Conservation (phyloP, 2,329 filamentous ascomycete genomes). For the Verticillium albo-atrum region DNA sequence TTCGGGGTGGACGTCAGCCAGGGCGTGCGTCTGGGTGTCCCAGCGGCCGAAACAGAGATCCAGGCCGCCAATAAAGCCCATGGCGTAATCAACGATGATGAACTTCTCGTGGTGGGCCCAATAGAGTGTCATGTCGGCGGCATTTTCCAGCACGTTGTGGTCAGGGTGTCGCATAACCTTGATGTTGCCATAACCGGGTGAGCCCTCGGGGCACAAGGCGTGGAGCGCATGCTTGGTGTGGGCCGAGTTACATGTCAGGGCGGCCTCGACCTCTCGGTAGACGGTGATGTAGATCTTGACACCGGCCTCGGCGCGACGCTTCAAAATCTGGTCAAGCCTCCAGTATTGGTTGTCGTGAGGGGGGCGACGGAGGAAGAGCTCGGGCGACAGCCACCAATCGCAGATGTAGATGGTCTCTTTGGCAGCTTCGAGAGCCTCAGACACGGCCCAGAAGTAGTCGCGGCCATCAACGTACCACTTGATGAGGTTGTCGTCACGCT, state of each 20-base stretch:
- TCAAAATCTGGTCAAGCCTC: constrained; percentile 80
- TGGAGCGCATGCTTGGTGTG: constrained; percentile 88
- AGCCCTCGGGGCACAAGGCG: constrained; percentile 74
- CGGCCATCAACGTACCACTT: constrained; percentile 98
- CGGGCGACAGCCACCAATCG: constrained; percentile 95
- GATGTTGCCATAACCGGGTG: constrained; percentile 83
- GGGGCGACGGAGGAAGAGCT: constrained; percentile 80
- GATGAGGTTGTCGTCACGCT: constrained; percentile 76
- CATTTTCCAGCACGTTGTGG: constrained; percentile 91
- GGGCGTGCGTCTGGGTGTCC: constrained; percentile 80
- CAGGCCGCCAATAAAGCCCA: constrained; percentile 90
- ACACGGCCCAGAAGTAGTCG: constrained; percentile 94
- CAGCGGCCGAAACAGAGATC: constrained; percentile 95
- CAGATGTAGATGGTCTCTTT: constrained; percentile 92
- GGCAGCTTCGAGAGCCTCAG: constrained; percentile 81
- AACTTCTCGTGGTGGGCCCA: constrained; percentile 99
- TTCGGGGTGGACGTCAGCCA: constrained; percentile 83
- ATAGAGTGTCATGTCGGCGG: constrained; percentile 93
- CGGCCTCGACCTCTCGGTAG: constrained; percentile 81
- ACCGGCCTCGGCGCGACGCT: constrained; percentile 82
- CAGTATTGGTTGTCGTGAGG: constrained; percentile 80
- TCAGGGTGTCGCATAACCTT: constrained; percentile 86
- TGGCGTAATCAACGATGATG: constrained; percentile 84
- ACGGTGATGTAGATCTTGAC: constrained; percentile 94
- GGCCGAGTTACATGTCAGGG: constrained; percentile 83